Base-by-base conservation (phyloP, 108 stramenopile genomes). In the Cyclostephanos tholiformis region DNA sequence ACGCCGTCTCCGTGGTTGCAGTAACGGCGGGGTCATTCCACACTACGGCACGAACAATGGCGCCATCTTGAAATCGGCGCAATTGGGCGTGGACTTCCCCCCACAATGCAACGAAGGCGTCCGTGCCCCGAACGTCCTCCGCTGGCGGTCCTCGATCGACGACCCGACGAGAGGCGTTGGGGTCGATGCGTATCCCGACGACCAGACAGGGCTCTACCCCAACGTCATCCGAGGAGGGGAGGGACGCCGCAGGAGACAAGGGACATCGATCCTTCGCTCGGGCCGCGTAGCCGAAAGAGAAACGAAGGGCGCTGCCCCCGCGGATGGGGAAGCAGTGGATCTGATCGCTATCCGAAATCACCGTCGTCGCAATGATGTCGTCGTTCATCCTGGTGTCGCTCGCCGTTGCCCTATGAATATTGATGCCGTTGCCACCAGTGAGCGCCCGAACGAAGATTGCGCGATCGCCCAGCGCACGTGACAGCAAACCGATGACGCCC, bases 61-160 rank as follows among this genome's bases (percentile, higher is more conserved):
- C 94, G n/a, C 94, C 94, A 63, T 95, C 94, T 52, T 92, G 91
- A 80, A 95, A 95, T 20, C 91, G 84, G 27, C 94, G 88, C 11
- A 92, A 60, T 53, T 92, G 82, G 4, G 94, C 94, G 17, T 72
- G 57, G 36, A 84, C 74, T 16, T 80, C 74, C 5, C 94, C 94
- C 94, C 94, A 95, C 52, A 95, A 75, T 20, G 85, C 49, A 38
- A 89, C 65, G 74, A 95, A 95, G 10, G 65, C 66, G 29, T 79
- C 51, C 2, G 89, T 72, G 8, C 78, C 90, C 11, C 74, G 76
- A 8, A 75, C 39, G 25, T 89, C 76, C 62, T 92, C 87, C 2
- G 94, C 82, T 9, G 94, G 88, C 50, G 94, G 94, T 0, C 94
- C 94, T 4, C 94, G 82, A 63, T 95, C 91, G 9, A 95, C 94